These are phyloP conservation scores for Funneliformis caledonium DNA, from an alignment of 371 early-diverging fungal genomes.

Conservation along the genomic window DNA sequence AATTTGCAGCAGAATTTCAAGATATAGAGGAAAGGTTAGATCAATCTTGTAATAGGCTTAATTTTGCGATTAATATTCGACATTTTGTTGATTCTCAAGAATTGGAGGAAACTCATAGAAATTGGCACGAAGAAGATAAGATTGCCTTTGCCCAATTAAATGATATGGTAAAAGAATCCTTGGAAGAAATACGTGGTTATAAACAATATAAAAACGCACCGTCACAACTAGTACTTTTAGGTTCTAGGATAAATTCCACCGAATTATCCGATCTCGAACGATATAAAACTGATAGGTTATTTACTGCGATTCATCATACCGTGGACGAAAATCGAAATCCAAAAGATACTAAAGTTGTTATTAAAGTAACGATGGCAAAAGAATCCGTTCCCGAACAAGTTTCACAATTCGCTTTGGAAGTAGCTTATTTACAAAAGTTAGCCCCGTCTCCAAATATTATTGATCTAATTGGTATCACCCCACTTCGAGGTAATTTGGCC, in stretches of 20 bases:
- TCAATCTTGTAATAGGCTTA: constrained; percentile 28
- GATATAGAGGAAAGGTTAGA: constrained; percentile 34
- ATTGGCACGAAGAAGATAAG: constrained; percentile 34
- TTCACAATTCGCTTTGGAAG: constrained; percentile 21
- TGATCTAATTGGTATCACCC: constrained; percentile 27
- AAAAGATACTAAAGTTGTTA: constrained; percentile 8
- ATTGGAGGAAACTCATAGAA: constrained; percentile 3
- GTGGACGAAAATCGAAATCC: background rate
- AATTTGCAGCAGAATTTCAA: constrained; percentile 36
- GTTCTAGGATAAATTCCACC: background rate
- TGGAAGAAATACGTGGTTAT: constrained; percentile 25
- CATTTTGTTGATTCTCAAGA: constrained; percentile 35
- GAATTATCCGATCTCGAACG: constrained; percentile 12
- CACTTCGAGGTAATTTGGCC: constrained; percentile 11
- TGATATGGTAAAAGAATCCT: constrained; percentile 34
- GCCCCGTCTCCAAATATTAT: constrained; percentile 35
- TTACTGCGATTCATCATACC: constrained; percentile 25
- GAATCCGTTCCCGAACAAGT: constrained; percentile 4
- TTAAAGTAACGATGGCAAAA: constrained; percentile 27
- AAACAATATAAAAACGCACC: background rate
- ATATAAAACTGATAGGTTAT: constrained; percentile 27
- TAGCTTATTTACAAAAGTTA: constrained; percentile 31
- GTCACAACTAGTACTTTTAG: background rate
- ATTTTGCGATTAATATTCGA: constrained; percentile 31
- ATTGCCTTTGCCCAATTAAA: constrained; percentile 28